Percentiles rank a stretch among this genome's conserved stretches.
Evolutionary conservation across 1,139 yeast genomes (phyloP).

Genomic region (Blastobotrys apis): DNA sequence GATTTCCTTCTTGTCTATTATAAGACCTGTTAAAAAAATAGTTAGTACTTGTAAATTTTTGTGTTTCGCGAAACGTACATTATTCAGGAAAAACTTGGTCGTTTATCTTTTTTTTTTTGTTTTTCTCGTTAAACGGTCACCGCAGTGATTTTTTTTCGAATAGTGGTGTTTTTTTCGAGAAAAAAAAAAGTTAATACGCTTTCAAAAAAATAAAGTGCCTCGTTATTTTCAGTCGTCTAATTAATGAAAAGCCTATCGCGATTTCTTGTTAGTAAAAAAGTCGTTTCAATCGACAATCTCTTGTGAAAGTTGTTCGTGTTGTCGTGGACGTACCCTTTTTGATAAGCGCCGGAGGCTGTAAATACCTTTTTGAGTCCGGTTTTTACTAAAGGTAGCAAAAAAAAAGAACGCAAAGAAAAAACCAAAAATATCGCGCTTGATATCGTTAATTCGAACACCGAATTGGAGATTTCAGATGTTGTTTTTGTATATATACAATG

Average conservation of each 20-base stretch:
- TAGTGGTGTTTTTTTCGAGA: neutral
- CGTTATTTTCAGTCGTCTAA: too few species aligned
- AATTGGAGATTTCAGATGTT: too few species aligned
- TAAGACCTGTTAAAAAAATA: conserved; percentile 3
- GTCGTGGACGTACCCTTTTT: too few species aligned
- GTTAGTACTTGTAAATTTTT: neutral
- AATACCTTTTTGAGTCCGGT: too few species aligned
- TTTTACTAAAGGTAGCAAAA: neutral
- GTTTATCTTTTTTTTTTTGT: neutral
- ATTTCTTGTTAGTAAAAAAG: too few species aligned
- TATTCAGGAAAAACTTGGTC: conserved; percentile 5
- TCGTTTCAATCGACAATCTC: too few species aligned
- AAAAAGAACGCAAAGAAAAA: too few species aligned
- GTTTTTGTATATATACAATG: too few species aligned
- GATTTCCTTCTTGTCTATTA: conserved; percentile 7
- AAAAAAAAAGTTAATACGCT: neutral
- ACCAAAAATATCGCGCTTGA: neutral
- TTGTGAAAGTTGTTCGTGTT: too few species aligned
- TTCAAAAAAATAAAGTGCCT: conserved; percentile 1
- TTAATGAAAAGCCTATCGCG: too few species aligned
- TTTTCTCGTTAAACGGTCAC: conserved; percentile 3
- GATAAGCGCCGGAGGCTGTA: too few species aligned
- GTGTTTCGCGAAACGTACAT: conserved; percentile 8
- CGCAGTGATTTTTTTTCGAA: neutral
- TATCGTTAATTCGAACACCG: too few species aligned